Evolutionary conservation across 352 stramenopile species (phyloP), one percentile per base, ranked within the genome.

Genomic region (Phytopythium montanum): DNA sequence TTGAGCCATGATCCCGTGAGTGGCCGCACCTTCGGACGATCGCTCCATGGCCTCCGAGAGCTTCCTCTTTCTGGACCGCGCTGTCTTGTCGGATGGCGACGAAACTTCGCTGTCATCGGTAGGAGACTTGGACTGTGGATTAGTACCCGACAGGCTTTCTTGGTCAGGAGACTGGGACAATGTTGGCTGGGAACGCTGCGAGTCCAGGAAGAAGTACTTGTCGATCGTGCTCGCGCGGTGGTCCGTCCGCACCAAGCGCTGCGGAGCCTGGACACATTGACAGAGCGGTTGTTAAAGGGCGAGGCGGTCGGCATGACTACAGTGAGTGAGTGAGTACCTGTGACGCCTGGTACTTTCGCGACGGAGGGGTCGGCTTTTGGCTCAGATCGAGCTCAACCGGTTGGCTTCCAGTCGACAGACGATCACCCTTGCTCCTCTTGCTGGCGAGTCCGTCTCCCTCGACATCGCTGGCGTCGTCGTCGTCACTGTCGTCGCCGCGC

Each of bases 171-270:
- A 69, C 61, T 75, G 69, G 26, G 68, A 75, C 8, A 59, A 51
- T 19, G 72, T 72, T 36, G 71, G 19, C 21, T 87, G 75, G 21
- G 75, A 89, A 56, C 72, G 76, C 57, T 95, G 85, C 0, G 84
- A 95, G 9, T 88, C 73, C 12, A 94, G 69, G 62, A 91, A 90
- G 52, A 70, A 89, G 61, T 87, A 95, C 57, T 90, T 92, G 66
- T 94, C 86, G 21, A 95, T 94, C n/a, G 82, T 93, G 64, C 81
- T 94, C 5, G 85, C 87, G 21, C 83, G 81, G 62, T 90, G 78
- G 41, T 95, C 86, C 1, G 86, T 95, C 60, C 86, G 79, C 23
- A 95, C 86, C 29, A 95, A 67, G 55, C 81, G 79, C 59, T 93
- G 81, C 2, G 86, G 86, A 56, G 85, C 85, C 83, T 95, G 33